phyloP scores from a whole-genome alignment of 345 rosid species.

The Alliaria petiolata region DNA sequence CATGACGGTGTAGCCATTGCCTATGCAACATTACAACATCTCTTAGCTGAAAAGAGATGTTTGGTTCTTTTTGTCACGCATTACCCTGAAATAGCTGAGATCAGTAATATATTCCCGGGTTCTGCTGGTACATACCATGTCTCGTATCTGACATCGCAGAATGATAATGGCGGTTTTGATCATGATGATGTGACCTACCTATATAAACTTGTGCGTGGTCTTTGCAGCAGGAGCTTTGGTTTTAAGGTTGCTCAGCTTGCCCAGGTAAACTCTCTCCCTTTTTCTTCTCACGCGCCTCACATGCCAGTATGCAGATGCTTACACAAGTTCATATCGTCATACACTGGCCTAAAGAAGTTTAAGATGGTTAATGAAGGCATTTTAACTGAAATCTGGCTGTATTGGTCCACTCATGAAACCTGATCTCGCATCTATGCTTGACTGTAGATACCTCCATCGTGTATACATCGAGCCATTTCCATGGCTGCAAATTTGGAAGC shows the following conservation, averaged over 20 bases:
- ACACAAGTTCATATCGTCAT: background rate
- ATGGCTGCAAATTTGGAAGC: constrained; percentile 77
- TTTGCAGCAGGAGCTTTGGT: constrained; percentile 83
- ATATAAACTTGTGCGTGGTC: constrained; percentile 80
- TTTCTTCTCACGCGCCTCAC: background rate
- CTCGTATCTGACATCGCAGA: constrained; percentile 63
- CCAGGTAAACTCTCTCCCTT: constrained; percentile 44
- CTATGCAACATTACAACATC: constrained; percentile 78
- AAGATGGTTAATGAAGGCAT: background rate
- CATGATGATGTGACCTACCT: constrained; percentile 77
- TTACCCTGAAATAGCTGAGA: constrained; percentile 77
- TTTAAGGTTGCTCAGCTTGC: constrained; percentile 92
- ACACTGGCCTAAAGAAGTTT: background rate
- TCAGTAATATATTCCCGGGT: constrained; percentile 47
- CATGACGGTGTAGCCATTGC: constrained; percentile 96
- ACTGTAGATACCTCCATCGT: constrained; percentile 70
- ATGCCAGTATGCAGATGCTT: background rate
- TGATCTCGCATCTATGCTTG: constrained; percentile 6
- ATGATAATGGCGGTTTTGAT: constrained; percentile 28
- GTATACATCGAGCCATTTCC: constrained; percentile 53
- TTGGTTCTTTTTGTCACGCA: constrained; percentile 91
- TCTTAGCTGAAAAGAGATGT: constrained; percentile 63
- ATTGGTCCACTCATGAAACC: constrained; percentile 3
- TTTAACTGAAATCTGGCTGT: background rate
- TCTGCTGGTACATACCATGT: constrained; percentile 78